phyloP scores from a whole-genome alignment of 495 filamentous ascomycete genomes.

The Patellaria atrata region DNA sequence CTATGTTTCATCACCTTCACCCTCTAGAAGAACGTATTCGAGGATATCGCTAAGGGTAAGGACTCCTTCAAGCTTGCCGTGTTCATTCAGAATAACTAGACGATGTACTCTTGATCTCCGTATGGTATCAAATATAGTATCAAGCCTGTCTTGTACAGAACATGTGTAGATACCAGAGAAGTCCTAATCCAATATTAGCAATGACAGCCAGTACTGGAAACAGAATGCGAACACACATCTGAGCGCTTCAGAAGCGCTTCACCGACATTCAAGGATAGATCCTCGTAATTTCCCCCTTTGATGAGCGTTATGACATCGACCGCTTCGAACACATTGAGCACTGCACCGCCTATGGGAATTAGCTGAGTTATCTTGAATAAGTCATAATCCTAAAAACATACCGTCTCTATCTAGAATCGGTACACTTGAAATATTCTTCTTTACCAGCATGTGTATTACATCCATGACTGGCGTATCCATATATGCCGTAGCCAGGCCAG shows the following conservation, averaged over 20 bases:
- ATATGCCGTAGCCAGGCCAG: conserved; percentile 59
- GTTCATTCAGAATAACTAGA: conserved; percentile 81
- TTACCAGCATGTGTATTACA: conserved; percentile 88
- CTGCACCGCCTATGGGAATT: conserved; percentile 36
- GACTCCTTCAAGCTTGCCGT: conserved; percentile 70
- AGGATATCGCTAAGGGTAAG: conserved; percentile 94
- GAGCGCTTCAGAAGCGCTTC: conserved; percentile 79
- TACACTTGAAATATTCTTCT: conserved; percentile 84
- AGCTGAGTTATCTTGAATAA: not conserved
- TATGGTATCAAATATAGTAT: conserved; percentile 94
- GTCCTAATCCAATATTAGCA: conserved; percentile 41
- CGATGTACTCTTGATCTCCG: conserved; percentile 88
- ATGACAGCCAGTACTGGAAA: not conserved
- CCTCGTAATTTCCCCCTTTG: conserved; percentile 84
- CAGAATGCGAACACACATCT: conserved; percentile 43
- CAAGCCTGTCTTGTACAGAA: conserved; percentile 75
- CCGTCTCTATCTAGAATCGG: conserved; percentile 78
- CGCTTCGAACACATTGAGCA: conserved; percentile 95
- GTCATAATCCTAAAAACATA: conserved; percentile 25
- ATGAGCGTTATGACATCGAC: conserved; percentile 96
- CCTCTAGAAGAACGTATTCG: conserved; percentile 82
- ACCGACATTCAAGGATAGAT: conserved; percentile 71
- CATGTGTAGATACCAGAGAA: conserved; percentile 97
- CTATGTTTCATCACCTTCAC: conserved; percentile 46
- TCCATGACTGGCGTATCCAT: conserved; percentile 94